Conservation (phyloP, 2,329 filamentous ascomycete genomes). For the Talaromyces islandicus region DNA sequence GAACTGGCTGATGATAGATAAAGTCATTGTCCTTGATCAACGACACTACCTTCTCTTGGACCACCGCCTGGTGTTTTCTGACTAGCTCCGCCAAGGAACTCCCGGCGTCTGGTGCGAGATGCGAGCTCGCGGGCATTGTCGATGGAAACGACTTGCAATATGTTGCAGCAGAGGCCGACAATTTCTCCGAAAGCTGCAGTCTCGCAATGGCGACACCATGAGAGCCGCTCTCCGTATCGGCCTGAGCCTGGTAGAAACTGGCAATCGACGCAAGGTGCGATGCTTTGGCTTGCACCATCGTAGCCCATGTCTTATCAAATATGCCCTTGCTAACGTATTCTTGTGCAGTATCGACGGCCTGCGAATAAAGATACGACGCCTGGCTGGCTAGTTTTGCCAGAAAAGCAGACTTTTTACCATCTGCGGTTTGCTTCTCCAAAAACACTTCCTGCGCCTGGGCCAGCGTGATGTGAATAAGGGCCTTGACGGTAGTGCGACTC, state of each 20-base stretch:
- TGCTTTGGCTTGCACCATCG: slow-evolving; percentile 66
- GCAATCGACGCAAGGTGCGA: slow-evolving; percentile 78
- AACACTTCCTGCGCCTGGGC: slow-evolving; percentile 97
- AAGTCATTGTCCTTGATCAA: slow-evolving; percentile 93
- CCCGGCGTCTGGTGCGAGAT: slow-evolving; percentile 75
- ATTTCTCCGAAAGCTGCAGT: slow-evolving; percentile 71
- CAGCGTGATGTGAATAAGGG: slow-evolving; percentile 84
- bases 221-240: slow-evolving; percentile 81
- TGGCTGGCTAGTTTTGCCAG: slow-evolving; percentile 91
- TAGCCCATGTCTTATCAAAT: slow-evolving; percentile 90
- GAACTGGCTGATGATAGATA: slow-evolving; percentile 92
- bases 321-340: slow-evolving; percentile 86
- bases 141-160: slow-evolving; percentile 74
- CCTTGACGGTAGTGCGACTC: slow-evolving; percentile 92
- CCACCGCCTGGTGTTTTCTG: slow-evolving; percentile 71
- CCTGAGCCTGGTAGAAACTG: slow-evolving; percentile 87
- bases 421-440: slow-evolving; percentile 87
- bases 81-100: slow-evolving; percentile 69
- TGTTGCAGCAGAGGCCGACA: slow-evolving; percentile 71
- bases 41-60: slow-evolving; percentile 73
- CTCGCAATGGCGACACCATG: slow-evolving; percentile 81
- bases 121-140: slow-evolving; percentile 72
- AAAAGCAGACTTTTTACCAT: slow-evolving; percentile 86
- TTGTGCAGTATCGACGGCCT: slow-evolving; percentile 83
- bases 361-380: slow-evolving; percentile 77